phyloP scores from a whole-genome alignment of 2,329 filamentous ascomycete genomes.

The Ophiostoma ips region DNA sequence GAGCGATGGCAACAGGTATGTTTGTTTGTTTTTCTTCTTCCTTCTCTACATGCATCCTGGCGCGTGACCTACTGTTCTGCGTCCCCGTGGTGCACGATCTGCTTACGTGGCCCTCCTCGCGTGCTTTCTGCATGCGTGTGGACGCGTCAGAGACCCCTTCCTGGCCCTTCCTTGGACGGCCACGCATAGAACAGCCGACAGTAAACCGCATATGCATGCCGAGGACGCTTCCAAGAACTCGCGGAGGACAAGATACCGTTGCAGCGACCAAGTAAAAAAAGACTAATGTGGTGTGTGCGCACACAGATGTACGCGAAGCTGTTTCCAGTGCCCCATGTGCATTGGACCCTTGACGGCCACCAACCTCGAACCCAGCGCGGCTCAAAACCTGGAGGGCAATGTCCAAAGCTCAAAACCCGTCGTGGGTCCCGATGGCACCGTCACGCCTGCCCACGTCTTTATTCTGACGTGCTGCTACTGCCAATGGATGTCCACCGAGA shows the following conservation, averaged over 20 bases:
- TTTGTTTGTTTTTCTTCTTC: too few relatives aligned
- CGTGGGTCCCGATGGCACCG: constrained; percentile 5
- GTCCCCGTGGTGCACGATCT: not conserved
- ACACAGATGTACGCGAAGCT: constrained; percentile 77
- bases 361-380: too few relatives aligned
- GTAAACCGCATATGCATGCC: not conserved
- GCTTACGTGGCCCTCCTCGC: too few relatives aligned
- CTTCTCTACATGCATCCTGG: not conserved
- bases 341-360: constrained; percentile 55
- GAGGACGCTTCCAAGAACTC: not conserved
- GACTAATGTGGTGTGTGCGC: not conserved
- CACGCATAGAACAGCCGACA: not conserved
- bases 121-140: not conserved
- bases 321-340: constrained; percentile 89
- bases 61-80: not conserved
- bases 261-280: not conserved
- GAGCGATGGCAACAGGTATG: constrained; percentile 81
- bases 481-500: constrained; percentile 81
- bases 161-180: not conserved
- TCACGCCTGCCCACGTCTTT: constrained; percentile 28
- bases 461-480: constrained; percentile 82
- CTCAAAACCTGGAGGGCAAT: too few relatives aligned
- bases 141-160: not conserved
- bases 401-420: too few relatives aligned
- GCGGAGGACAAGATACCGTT: too few relatives aligned